A percentile compares a stretch with the other conserved stretches of the same genome.
These are phyloP conservation scores for Eucalyptus guilfoylei DNA, from an alignment of 345 rosid genomes.

Conservation along the genomic window DNA sequence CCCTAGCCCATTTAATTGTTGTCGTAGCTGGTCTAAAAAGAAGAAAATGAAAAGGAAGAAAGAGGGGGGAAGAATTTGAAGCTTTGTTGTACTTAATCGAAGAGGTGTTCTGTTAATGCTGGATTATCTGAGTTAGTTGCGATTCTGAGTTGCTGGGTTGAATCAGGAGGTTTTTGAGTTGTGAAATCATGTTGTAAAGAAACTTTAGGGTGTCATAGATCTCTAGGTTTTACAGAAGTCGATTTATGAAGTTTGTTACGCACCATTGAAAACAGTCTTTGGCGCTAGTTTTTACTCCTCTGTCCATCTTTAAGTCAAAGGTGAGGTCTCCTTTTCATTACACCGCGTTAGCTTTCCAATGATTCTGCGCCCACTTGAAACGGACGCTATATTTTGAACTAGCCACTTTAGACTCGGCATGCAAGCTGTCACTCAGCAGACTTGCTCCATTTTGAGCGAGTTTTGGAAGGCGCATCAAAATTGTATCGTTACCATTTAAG, in stretches of 20 bases:
- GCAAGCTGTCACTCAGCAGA: background rate
- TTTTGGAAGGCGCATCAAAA: background rate
- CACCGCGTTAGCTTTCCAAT: accelerated
- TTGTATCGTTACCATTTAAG: background rate
- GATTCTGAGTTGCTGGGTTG: background rate
- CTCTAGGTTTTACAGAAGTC: background rate
- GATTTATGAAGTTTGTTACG: background rate
- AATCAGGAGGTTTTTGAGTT: background rate
- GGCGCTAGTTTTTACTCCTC: background rate
- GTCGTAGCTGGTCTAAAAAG: background rate
- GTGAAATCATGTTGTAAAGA: background rate
- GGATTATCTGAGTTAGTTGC: background rate
- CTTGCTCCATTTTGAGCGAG: background rate
- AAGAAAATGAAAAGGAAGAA: background rate
- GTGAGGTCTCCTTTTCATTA: background rate
- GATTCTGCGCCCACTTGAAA: background rate
- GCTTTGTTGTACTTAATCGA: background rate
- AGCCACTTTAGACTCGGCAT: background rate
- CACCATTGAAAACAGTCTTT: background rate
- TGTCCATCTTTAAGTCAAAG: background rate
- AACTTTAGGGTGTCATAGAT: background rate
- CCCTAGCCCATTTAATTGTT: background rate
- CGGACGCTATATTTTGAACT: background rate
- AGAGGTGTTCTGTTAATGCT: background rate
- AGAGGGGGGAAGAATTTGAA: background rate